Evolutionary conservation across 257 asterid genomes (phyloP), one percentile per base, ranked within the genome.

Genomic region (Lithospermum erythrorhizon): DNA sequence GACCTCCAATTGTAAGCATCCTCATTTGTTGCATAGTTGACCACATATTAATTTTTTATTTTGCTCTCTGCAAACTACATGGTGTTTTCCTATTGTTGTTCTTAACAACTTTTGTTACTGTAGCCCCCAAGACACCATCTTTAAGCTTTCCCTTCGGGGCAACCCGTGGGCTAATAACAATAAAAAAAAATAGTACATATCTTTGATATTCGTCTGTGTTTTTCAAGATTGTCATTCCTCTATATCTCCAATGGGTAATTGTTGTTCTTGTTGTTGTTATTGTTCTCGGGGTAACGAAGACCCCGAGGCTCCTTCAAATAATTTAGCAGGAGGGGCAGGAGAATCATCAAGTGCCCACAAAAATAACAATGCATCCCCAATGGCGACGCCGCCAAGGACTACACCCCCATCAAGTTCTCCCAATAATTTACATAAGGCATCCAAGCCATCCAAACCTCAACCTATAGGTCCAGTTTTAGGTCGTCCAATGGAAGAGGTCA

Each of bases 401-500:
- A 52, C 72, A 2, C 75, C 70, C 7, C 73, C 68, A 4, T 30
- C 75, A 0, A 58, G 75, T 25, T 63, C 84, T 11, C 81, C 86
- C 0, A 69, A 64, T 45, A 72, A 72, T 32, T 4, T 8, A 4
- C 1, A 1, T 32, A 35, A 32, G 62, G 81, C 57, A 5, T 4
- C 65, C 18, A 72, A 71, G 55, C 73, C 82, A 0, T 17, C 78
- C 0, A 83, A 83, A 68, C 48, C 37, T 1, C 59, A 78, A 19
- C 81, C 87, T 0, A 71, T 77, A 4, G 97, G 95, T 5, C 87
- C 82, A 6, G 95, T 89, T 3, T 76, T 89, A 9, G 84, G 86
- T 15, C 81, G 95, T 6, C 94, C 94, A 3, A 87, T 89, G 95
- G 95, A 84, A 66, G 95, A 89, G 51, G 74, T 89, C 13, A 67